Percentiles rank a stretch among this genome's conserved stretches.
Evolutionary conservation across 129 eudicot species (phyloP).

Genomic region (Deinandra increscens): DNA sequence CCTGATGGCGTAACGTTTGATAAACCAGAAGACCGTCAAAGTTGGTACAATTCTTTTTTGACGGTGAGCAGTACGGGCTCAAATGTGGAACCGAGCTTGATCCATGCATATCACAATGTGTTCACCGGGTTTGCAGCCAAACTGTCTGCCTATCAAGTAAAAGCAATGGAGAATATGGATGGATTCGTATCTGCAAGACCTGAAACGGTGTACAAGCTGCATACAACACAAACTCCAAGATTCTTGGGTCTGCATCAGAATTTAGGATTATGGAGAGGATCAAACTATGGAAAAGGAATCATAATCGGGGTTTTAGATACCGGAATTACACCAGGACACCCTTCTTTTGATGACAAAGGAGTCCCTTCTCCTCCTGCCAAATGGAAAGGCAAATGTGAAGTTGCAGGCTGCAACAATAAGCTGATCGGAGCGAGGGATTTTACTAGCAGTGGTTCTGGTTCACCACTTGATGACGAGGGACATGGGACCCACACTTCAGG

Average conservation of each 20-base stretch:
- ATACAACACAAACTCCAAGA: slow-evolving; percentile 35
- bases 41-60: slow-evolving; percentile 32
- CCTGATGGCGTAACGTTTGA: slow-evolving; percentile 19
- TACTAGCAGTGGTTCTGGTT: slow-evolving; percentile 12
- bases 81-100: slow-evolving; percentile 22
- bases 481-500: slow-evolving; percentile 47
- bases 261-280: slow-evolving; percentile 37
- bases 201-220: slow-evolving; percentile 34
- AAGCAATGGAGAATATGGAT: slow-evolving; percentile 36
- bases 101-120: slow-evolving; percentile 37
- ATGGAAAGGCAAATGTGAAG: slow-evolving; percentile 43
- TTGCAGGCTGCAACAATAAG: slow-evolving; percentile 32
- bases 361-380: slow-evolving; percentile 40
- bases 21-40: slow-evolving; percentile 24
- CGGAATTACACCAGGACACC: slow-evolving; percentile 40
- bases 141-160: slow-evolving; percentile 32
- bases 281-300: slow-evolving; percentile 39
- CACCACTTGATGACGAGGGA: slow-evolving; percentile 37
- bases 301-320: slow-evolving; percentile 48
- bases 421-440: slow-evolving; percentile 38
- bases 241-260: slow-evolving; percentile 40
- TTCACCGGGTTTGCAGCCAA: slow-evolving; percentile 42
- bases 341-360: slow-evolving; percentile 37
- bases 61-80: not conserved
- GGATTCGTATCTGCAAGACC: slow-evolving; percentile 45